Base-by-base conservation (phyloP, 331 rosid species). In the Malus hybrid region DNA sequence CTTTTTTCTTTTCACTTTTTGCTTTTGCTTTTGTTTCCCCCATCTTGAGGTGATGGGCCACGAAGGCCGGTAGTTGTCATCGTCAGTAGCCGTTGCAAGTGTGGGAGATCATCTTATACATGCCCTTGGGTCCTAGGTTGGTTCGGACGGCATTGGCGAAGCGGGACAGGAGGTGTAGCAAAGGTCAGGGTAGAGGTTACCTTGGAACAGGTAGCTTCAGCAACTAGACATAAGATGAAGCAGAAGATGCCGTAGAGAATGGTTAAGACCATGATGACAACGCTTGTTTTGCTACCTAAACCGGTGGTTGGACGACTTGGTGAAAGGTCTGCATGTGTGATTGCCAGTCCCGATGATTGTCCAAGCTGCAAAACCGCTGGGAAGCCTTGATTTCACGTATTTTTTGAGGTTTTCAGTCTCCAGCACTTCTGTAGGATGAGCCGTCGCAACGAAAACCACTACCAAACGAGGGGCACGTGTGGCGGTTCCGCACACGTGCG, bases 301-400 rank as follows among this genome's bases (percentile, higher is more conserved):
- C 87, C 84, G 16, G 88, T 79, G 79, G 69, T 83, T 10, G 83
- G 67, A 48, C 78, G 80, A 54, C 90, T 84, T n/a, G 96, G 97
- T 65, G 82, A 83, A 71, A 95, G 97, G 87, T 95, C 97, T 16
- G 96, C 92, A 73, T 92, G 97, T 28, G 97, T 92, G 7, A 95
- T 83, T 24, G 91, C 97, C 92, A 77, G 97, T 94, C 42, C 92
- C 97, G 20, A 88, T 55, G 72, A 87, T 78, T 0, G 93, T 85
- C 64, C 92, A 97, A 36, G 97, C 97, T 2, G 99, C 99, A 69
- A 94, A 94, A 0, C 99, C 99, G 10, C 97, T 96, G 0, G 95
- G 99, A 65, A 94, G 99, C 65, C 97, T 86, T 29, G 93, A 86
- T 34, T 94, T 94, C 15, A 94, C 97, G 80, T 54, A 86, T 16